Conservation (phyloP, 352 stramenopile species). For the Phytophthora foliorum region DNA sequence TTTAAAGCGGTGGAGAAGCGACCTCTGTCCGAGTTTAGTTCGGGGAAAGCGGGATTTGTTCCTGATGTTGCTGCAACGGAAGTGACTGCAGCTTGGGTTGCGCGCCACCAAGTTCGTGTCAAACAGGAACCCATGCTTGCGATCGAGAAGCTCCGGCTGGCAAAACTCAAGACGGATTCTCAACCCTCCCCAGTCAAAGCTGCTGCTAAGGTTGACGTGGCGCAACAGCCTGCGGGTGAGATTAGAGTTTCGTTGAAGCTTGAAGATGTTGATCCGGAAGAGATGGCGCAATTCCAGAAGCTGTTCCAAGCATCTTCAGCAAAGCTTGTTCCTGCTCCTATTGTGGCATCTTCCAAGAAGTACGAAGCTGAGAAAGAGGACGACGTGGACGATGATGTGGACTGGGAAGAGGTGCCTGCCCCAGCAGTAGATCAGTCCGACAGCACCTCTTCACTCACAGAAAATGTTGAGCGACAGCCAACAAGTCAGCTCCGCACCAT, state of each 20-base stretch:
- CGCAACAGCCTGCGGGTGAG: slow-evolving; percentile 10
- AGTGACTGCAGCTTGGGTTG: slow-evolving; percentile 42
- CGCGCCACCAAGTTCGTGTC: slow-evolving; percentile 48
- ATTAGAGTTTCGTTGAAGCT: slow-evolving; percentile 60
- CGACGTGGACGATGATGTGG: slow-evolving; percentile 54
- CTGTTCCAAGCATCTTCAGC: slow-evolving; percentile 52
- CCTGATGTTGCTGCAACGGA: slow-evolving; percentile 27
- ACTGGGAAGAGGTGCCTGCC: slow-evolving; percentile 39
- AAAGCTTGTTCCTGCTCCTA: slow-evolving; percentile 13
- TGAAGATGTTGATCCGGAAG: slow-evolving; percentile 44
- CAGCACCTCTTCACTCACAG: not conserved
- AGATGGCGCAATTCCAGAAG: slow-evolving; percentile 33
- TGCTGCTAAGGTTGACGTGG: not conserved
- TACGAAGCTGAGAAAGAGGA: slow-evolving; percentile 33
- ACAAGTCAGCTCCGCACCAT: not conserved
- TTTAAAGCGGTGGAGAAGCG: slow-evolving; percentile 41
- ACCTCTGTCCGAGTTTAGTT: slow-evolving; percentile 27
- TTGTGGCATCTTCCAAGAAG: not conserved
- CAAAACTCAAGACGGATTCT: slow-evolving; percentile 33
- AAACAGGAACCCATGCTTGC: slow-evolving; percentile 57
- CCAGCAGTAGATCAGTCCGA: not conserved
- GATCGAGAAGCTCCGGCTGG: slow-evolving; percentile 50
- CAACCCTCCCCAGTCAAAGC: not conserved
- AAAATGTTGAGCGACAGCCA: slow-evolving; percentile 1
- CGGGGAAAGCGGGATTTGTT: slow-evolving; percentile 9